phyloP scores from a whole-genome alignment of 1,284 basidiomycete genomes.

The Moesziomyces parantarcticus region DNA sequence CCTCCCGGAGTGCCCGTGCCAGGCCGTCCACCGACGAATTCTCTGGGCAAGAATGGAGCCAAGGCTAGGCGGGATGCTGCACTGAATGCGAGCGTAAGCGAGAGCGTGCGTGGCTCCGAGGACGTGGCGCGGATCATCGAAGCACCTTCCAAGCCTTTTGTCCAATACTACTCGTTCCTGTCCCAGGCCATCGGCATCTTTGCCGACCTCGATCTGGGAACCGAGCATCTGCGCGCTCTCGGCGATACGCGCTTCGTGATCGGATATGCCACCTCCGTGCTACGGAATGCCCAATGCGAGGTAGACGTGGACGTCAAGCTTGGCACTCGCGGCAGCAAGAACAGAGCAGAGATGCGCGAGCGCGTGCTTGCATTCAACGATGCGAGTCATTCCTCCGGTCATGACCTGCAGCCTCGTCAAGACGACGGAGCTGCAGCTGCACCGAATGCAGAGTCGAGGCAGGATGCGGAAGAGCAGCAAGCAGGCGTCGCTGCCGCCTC shows the following conservation, averaged over 20 bases:
- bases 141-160: slow-evolving; percentile 44
- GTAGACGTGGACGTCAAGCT: slow-evolving; percentile 62
- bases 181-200: slow-evolving; percentile 87
- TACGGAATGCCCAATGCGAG: slow-evolving; percentile 56
- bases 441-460: no score
- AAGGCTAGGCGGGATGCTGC: slow-evolving; percentile 8
- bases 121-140: slow-evolving; percentile 37
- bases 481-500: background rate
- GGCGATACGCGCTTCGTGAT: slow-evolving; percentile 90
- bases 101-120: slow-evolving; percentile 20
- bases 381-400: background rate
- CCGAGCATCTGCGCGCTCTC: slow-evolving; percentile 89
- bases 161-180: slow-evolving; percentile 82
- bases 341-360: slow-evolving; percentile 56
- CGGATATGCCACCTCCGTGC: slow-evolving; percentile 75
- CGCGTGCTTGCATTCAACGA: slow-evolving; percentile 32
- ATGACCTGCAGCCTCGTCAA: no score
- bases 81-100: slow-evolving; percentile 16
- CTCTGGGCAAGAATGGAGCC: slow-evolving; percentile 12
- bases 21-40: slow-evolving; percentile 5
- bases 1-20: slow-evolving; percentile 34
- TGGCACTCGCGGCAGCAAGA: slow-evolving; percentile 48
- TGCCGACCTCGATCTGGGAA: slow-evolving; percentile 81
- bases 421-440: no score
- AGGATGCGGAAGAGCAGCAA: background rate